A percentile compares a stretch with the other conserved stretches of the same genome.
Evolutionary conservation across 768 basidiomycete genomes (phyloP).

Genomic region (Crepidotus variabilis): DNA sequence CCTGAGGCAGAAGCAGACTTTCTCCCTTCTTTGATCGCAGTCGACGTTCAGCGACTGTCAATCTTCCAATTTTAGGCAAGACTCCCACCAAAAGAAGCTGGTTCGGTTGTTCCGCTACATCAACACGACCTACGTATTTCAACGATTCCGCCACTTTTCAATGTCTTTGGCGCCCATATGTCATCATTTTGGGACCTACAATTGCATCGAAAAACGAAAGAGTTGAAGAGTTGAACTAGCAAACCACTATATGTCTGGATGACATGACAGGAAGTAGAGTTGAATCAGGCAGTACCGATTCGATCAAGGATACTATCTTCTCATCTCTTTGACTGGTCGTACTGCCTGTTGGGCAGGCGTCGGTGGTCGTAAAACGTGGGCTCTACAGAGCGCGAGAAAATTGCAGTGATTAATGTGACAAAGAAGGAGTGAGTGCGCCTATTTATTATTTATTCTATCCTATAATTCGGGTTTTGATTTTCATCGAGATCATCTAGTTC

Average conservation of each 20-base stretch:
- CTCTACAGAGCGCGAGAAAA: conserved; percentile 21
- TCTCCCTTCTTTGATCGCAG: background rate
- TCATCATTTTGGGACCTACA: background rate
- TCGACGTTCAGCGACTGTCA: background rate
- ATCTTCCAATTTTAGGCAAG: background rate
- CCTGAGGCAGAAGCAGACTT: background rate
- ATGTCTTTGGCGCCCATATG: background rate
- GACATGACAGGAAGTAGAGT: conserved; percentile 48
- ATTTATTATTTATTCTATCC: conserved; percentile 16
- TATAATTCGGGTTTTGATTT: conserved; percentile 11
- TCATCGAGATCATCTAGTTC: conserved; percentile 11
- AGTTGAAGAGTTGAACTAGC: background rate
- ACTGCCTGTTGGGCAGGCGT: conserved; percentile 24
- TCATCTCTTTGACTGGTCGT: conserved; percentile 8
- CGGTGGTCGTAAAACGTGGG: conserved; percentile 43
- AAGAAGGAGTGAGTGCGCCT: conserved; percentile 13
- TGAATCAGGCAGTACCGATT: conserved; percentile 24
- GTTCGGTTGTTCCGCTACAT: background rate
- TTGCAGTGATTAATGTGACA: conserved; percentile 21
- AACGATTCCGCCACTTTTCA: background rate
- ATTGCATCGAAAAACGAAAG: background rate
- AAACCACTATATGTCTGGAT: conserved; percentile 10
- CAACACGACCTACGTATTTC: background rate
- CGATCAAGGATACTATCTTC: conserved; percentile 29
- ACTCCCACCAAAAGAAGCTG: background rate